Percentiles rank a stretch among this genome's conserved stretches.
These are phyloP conservation scores for Lithospermum erythrorhizon DNA, from an alignment of 257 asterid species.

Conservation along the genomic window DNA sequence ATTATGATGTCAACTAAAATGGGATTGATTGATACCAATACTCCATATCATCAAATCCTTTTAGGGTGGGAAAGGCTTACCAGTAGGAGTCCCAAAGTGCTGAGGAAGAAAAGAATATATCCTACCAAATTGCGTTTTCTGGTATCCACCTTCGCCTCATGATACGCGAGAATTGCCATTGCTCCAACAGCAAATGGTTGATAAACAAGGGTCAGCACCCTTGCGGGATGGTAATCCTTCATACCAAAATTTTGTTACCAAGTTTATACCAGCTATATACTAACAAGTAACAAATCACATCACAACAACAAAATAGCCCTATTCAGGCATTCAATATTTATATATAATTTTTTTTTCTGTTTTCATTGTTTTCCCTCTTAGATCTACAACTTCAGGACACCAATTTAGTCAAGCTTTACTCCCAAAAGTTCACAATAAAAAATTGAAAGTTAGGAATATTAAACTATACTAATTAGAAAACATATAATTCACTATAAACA, in stretches of 20 bases:
- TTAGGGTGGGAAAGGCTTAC: conserved; percentile 21
- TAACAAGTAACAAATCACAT: too few relatives aligned
- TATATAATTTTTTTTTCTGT: background rate
- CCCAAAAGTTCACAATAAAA: background rate
- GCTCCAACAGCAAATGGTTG: conserved; percentile 35
- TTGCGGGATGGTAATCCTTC: conserved; percentile 33
- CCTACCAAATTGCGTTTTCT: conserved; percentile 41
- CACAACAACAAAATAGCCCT: too few relatives aligned
- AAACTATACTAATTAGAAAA: too few relatives aligned
- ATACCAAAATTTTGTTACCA: conserved; percentile 24
- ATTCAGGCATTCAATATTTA: background rate
- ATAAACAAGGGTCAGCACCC: conserved; percentile 38
- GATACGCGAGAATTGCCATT: conserved; percentile 20
- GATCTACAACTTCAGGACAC: background rate
- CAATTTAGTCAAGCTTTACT: background rate
- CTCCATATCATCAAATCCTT: too few relatives aligned
- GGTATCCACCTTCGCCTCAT: conserved; percentile 32
- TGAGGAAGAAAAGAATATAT: conserved; percentile 33
- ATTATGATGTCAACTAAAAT: too few relatives aligned
- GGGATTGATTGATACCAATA: background rate
- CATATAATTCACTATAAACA: background rate
- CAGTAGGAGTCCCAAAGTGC: conserved; percentile 38
- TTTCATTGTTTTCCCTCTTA: background rate
- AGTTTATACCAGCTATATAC: conserved; percentile 14
- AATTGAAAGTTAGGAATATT: background rate